Conservation (phyloP, 2,329 filamentous ascomycete species). For the Rhinocladiella similis region DNA sequence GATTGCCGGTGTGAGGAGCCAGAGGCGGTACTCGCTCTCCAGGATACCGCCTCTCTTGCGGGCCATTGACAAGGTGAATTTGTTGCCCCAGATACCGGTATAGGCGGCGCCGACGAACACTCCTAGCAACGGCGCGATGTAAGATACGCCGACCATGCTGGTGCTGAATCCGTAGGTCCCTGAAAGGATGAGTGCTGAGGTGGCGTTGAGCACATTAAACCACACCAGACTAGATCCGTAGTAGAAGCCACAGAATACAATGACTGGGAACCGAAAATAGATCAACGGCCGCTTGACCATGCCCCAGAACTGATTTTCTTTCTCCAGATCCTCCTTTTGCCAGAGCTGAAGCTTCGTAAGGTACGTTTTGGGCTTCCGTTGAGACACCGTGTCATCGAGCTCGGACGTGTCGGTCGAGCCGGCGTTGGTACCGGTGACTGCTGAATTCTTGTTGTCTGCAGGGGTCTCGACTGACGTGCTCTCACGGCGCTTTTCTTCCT, state of each 20-base stretch:
- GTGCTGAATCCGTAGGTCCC: slow-evolving; percentile 33
- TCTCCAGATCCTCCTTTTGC: neutral
- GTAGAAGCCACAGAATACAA: slow-evolving; percentile 41
- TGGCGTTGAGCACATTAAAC: slow-evolving; percentile 35
- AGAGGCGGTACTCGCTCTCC: slow-evolving; percentile 32
- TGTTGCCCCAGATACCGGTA: slow-evolving; percentile 27
- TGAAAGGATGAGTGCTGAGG: slow-evolving; percentile 31
- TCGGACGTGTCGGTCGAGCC: too few species aligned
- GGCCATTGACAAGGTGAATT: slow-evolving; percentile 26
- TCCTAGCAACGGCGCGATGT: slow-evolving; percentile 23
- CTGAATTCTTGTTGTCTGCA: too few species aligned
- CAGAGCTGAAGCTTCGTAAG: too few species aligned
- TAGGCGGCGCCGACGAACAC: slow-evolving; percentile 20
- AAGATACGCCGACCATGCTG: slow-evolving; percentile 31
- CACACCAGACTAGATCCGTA: slow-evolving; percentile 40
- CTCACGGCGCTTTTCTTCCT: neutral
- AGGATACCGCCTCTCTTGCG: slow-evolving; percentile 27
- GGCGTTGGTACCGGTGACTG: too few species aligned
- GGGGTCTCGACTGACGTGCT: too few species aligned
- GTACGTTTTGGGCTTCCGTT: too few species aligned
- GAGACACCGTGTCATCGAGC: too few species aligned
- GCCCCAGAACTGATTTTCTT: neutral
- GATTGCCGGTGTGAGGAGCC: slow-evolving; percentile 32
- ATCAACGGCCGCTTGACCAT: slow-evolving; percentile 17
- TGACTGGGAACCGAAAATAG: slow-evolving; percentile 35